Evolutionary conservation across 2,329 filamentous ascomycete genomes (phyloP).

Genomic region (Venturia oleaginea): DNA sequence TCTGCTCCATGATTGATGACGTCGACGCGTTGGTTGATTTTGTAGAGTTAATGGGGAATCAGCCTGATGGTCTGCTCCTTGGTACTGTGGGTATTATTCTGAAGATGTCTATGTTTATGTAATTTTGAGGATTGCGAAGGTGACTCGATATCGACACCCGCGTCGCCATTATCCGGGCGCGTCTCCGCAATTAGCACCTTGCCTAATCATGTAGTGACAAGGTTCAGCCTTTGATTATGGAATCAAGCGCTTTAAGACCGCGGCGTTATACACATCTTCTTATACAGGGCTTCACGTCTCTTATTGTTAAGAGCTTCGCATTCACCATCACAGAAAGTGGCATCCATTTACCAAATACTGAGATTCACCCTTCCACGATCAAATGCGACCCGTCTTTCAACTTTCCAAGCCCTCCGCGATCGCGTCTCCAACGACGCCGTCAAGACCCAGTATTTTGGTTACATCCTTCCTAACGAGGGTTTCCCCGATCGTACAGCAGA

Average conservation of each 20-base stretch:
- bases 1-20: constrained; percentile 2
- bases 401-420: neutral
- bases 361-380: neutral
- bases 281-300: neutral
- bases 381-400: neutral
- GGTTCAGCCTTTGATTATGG: neutral
- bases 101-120: neutral
- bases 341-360: neutral
- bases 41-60: no score
- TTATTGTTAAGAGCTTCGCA: neutral
- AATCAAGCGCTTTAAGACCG: neutral
- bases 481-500: neutral
- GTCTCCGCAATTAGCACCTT: neutral
- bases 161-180: neutral
- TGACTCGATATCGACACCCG: neutral
- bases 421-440: neutral
- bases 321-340: neutral
- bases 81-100: neutral
- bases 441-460: constrained; percentile 6
- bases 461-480: neutral
- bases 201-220: neutral
- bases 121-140: neutral
- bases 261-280: neutral
- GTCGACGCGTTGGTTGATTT: neutral
- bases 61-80: neutral